phyloP scores from a whole-genome alignment of 2,329 filamentous ascomycete genomes.

The Diplodia scrobiculata region DNA sequence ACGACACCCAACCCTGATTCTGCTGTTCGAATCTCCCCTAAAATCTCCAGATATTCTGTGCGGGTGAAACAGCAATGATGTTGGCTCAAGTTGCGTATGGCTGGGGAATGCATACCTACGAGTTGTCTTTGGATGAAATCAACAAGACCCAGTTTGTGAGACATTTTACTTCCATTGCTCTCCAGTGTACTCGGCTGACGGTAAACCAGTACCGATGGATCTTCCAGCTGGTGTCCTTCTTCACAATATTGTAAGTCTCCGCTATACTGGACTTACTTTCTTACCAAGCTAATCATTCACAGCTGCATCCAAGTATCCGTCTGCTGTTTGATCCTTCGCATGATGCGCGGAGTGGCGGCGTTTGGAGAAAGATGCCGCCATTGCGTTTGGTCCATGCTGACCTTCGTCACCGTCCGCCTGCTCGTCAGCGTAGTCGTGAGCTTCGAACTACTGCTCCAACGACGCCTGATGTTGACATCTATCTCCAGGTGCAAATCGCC shows the following conservation, averaged over 20 bases:
- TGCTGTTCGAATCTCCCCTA: neutral
- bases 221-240: neutral
- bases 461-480: neutral
- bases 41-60: neutral
- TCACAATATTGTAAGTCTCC: neutral
- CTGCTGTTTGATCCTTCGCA: slow-evolving; percentile 12
- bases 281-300: neutral
- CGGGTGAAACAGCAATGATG: neutral
- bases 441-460: neutral
- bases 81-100: slow-evolving; percentile 11
- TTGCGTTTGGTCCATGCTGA: neutral
- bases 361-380: slow-evolving; percentile 9
- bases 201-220: slow-evolving; percentile 10
- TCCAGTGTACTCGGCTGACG: neutral
- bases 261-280: neutral
- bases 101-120: slow-evolving; percentile 15
- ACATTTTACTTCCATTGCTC: neutral
- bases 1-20: neutral
- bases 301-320: slow-evolving; percentile 16
- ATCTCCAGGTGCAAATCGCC: slow-evolving; percentile 9
- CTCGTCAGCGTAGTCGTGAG: neutral
- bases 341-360: slow-evolving; percentile 15
- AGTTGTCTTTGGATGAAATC: neutral
- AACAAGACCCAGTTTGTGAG: slow-evolving; percentile 17
- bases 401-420: neutral